A percentile compares a stretch with the other conserved stretches of the same genome.
These are phyloP conservation scores for Backusella psychrophila DNA, from an alignment of 192 early-diverging fungal species.

Conservation along the genomic window DNA sequence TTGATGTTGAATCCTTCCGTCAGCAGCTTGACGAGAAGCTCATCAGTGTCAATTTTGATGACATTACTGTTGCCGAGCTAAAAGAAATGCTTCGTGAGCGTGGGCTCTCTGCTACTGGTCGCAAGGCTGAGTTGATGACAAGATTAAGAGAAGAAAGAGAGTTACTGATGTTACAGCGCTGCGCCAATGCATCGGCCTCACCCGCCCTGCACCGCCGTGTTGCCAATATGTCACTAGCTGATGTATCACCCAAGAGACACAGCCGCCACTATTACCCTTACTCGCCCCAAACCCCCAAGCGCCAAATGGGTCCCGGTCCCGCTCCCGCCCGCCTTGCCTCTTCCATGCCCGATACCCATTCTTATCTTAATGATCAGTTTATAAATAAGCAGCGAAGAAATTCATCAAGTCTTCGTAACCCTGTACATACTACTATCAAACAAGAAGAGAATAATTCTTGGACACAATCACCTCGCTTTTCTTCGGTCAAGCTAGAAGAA, in stretches of 20 bases:
- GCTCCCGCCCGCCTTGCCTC: background rate
- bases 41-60: slow-evolving; percentile 24
- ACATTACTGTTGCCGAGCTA: slow-evolving; percentile 26
- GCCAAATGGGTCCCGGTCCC: background rate
- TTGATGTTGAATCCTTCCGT: background rate
- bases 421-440: background rate
- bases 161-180: background rate
- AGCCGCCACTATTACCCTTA: slow-evolving; percentile 4
- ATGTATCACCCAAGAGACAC: background rate
- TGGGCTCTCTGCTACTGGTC: slow-evolving; percentile 8
- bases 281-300: background rate
- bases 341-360: background rate
- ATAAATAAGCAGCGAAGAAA: background rate
- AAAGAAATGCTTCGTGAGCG: slow-evolving; percentile 22
- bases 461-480: too few relatives aligned
- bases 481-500: background rate
- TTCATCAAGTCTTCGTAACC: background rate
- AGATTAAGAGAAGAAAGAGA: slow-evolving; percentile 6
- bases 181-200: background rate
- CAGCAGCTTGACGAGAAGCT: slow-evolving; percentile 14
- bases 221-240: background rate
- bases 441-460: background rate
- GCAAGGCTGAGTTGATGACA: slow-evolving; percentile 19
- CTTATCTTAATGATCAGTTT: slow-evolving; percentile 3
- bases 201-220: background rate